Percentiles rank a stretch among this genome's conserved stretches.
Evolutionary conservation across 148 eudicot species (phyloP).

Genomic region (Pharnaceum exiguum): DNA sequence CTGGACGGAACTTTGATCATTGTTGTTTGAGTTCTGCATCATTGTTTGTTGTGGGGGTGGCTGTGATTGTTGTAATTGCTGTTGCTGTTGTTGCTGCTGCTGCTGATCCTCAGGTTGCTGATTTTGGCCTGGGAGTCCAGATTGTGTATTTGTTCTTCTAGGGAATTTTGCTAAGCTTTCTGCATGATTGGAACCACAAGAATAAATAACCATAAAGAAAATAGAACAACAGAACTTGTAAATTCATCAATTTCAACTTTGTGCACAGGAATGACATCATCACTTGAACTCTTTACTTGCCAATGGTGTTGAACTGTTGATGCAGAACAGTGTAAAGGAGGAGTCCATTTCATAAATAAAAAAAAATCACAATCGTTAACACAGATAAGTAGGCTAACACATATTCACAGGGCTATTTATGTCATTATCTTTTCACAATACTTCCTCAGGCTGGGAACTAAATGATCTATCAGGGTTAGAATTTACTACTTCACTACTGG

Average conservation of each 20-base stretch:
- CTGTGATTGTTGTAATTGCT: conserved; percentile 22
- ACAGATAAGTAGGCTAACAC: too few relatives aligned
- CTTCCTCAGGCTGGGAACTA: too few relatives aligned
- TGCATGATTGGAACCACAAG: conserved; percentile 22
- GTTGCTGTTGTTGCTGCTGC: conserved; percentile 25
- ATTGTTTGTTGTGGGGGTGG: conserved; percentile 30
- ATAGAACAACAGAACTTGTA: not conserved
- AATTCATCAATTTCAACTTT: not conserved
- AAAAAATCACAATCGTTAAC: too few relatives aligned
- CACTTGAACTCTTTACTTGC: not conserved
- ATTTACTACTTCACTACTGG: too few relatives aligned
- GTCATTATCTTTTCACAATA: too few relatives aligned
- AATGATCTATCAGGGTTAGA: too few relatives aligned
- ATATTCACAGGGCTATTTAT: too few relatives aligned
- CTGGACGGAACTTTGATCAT: conserved; percentile 43
- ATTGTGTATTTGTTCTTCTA: conserved; percentile 51
- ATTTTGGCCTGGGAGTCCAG: conserved; percentile 47
- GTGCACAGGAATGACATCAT: not conserved
- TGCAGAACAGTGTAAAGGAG: not conserved
- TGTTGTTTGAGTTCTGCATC: conserved; percentile 46
- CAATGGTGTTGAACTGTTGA: not conserved
- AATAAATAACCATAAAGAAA: not conserved
- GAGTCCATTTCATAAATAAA: too few relatives aligned
- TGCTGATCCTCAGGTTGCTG: conserved; percentile 52
- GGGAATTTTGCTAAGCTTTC: conserved; percentile 96